Evolutionary conservation across 148 eudicot species (phyloP), one percentile per base, ranked within the genome.

Genomic region (Rhododendron ovatum): DNA sequence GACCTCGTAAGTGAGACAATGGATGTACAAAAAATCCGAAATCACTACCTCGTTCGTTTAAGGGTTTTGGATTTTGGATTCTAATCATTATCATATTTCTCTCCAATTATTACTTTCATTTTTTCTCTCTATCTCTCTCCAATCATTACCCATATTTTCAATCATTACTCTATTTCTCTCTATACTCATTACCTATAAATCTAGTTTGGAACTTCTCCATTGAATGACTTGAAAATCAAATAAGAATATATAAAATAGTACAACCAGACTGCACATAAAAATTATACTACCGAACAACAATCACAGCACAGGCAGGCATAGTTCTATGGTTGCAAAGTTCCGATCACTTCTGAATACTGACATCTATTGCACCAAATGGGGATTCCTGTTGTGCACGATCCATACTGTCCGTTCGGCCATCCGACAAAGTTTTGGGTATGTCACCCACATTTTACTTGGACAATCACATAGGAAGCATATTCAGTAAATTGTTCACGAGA

Each of bases 1-100:
- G 33, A 75, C 82, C 86, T 69, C 79, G 51, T 33, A 74, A 55
- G 6, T 20, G 48, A 85, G 14, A 81, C 51, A 84, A 73, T 50
- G 37, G 39, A 78, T 47, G 35, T 3, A 59, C 7, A 59, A 35
- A 71, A 45, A 39, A 37, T 35, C 9, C 43, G 37, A 41, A 24
- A 22, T 39, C 5, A 30, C 30, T 33, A 33, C 35, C 35, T 1
- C 35, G 35, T 33, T 33, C 35, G 30, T 30, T 30, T 30, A 30
- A 30, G 30, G 30, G 0, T 30, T 30, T 30, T 30, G 30, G 30
- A 30, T 30, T 30, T 30, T 30, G 30, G 30, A 30, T 30, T 30
- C 30, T 30, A 30, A 30, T 30, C 30, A 30, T 30, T 30, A 30
- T 30, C 30, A 30, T 30, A 30, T 30, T 30, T 30, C 30, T 30